Base-by-base conservation (phyloP, 139 green algal genomes). In the Coccomyxa sp. region DNA sequence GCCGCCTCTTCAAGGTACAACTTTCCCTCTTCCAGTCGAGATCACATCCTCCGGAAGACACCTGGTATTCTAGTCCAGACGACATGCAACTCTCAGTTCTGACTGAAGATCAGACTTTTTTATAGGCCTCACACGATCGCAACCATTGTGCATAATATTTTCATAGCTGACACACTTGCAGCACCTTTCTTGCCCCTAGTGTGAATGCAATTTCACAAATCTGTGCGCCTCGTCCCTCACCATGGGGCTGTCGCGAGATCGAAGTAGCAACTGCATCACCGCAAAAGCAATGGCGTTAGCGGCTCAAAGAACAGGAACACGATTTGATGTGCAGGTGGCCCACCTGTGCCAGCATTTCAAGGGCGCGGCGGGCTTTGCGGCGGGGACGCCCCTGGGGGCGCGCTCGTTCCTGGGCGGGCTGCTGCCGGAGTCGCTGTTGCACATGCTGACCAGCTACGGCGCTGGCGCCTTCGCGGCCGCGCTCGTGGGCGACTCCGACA, bases 381-480 rank as follows among this genome's bases (percentile, higher is more conserved):
- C 82, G 58, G 77, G 86, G 25, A 88, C 87, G 0, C 86, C 92
- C 0, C 88, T 98, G 51, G 87, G 88, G 9, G 79, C 90, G 71
- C 89, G 92, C 66, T 95, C 87, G 81, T 94, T 96, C 82, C 90
- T 99, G 76, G 96, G 95, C 27, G 86, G 85, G 21, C 86, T 97
- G 76, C 89, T 99, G 80, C 96, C 96, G 14, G 95, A 98, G 89
- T 94, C 86, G 71, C 89, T 99, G 83, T 91, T 99, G 45, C 93
- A 98, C 85, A 85, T 96, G 63, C 90, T 99, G 60, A 76, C 71
- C 25, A 83, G 59, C 21, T 89, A 88, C 59, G 91, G 93, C 0
- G 78, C 94, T 11, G 85, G 88, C 14, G 89, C 89, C 0, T 98
- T 99, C 90, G 92, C 95, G 0, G 87, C 87, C 38, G 94, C 94